Base-by-base conservation (phyloP, 2,329 filamentous ascomycete species). In the Erysiphe pulchra region DNA sequence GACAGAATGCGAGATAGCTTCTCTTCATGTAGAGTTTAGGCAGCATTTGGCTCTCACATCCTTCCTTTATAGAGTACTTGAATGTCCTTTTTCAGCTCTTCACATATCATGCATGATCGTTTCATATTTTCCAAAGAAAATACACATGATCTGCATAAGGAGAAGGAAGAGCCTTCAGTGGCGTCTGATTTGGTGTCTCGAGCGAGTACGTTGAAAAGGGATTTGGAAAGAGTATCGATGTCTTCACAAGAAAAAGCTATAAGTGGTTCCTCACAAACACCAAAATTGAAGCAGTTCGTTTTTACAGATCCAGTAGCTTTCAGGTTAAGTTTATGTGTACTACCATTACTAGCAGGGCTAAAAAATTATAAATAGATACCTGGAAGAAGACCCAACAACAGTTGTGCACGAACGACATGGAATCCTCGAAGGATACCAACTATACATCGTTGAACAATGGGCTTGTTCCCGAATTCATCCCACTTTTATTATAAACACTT, bases 381-480 rank as follows among this genome's bases (percentile, higher is more conserved):
- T 98, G 18, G 81, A 92, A 63, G 81, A 92, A 57, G 90, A 95
- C 51, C 67, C 75, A 1, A 73, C 71, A 5, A 85, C 84, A 4
- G 69, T 67, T 2, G 75, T 93, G 8, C 67, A 93, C 51, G 74
- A 86, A 53, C 77, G 79, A 45, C 73, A 75, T 46, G 68, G 70
- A 44, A 65, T 71, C 44, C 69, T 98, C 6, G 65, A 72, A 49
- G 87, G 87, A 52, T 95, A 94, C 62, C 86, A 95, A 60, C 68
- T 87, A 50, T 95, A 95, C 61, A 64, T 95, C 14, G 84, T 95
- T 51, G 90, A 95, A 60, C 90, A 98, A 67, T 98, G 90, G 90
- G 84, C 84, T 6, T 94, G 86, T 61, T 94, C 87, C 12, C 75
- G 90, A 45, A 71, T 76, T 47, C 84, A 92, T 50, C 87, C 87